phyloP scores from a whole-genome alignment of 1,284 basidiomycete species.

The Microbotryum saponariae region DNA sequence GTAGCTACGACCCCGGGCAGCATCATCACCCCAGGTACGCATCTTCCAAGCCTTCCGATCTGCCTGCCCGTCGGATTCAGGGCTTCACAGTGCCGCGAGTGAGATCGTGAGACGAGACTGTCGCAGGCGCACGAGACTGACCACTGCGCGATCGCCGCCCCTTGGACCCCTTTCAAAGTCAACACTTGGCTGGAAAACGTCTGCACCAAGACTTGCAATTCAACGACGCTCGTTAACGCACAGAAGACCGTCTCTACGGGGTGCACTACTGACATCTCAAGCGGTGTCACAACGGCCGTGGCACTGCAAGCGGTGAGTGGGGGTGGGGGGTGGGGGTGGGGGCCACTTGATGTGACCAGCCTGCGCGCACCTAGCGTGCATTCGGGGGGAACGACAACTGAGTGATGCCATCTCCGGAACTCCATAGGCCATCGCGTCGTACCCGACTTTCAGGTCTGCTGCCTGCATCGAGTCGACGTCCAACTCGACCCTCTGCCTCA shows the following conservation, averaged over 20 bases:
- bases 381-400: conserved; percentile 7
- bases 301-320: not conserved
- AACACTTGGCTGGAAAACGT: conserved; percentile 15
- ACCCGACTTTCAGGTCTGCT: too few species aligned
- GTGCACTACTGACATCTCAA: conserved; percentile 12
- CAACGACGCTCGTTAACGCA: conserved; percentile 8
- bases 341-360: not conserved
- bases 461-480: conserved; percentile 14
- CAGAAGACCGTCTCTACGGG: conserved; percentile 9
- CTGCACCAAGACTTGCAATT: conserved; percentile 11
- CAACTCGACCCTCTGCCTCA: conserved; percentile 24
- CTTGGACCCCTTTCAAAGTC: not conserved
- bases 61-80: not conserved
- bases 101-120: too few species aligned
- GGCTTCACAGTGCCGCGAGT: not conserved
- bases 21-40: conserved; percentile 13
- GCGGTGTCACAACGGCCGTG: conserved; percentile 10
- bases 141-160: too few species aligned
- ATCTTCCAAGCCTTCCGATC: not conserved
- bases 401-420: not conserved
- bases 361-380: not conserved
- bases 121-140: too few species aligned
- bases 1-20: conserved; percentile 2
- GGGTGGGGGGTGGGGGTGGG: too few species aligned
- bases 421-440: too few species aligned